Evolutionary conservation across 1,139 yeast species (phyloP).

Genomic region (Spathaspora sp.): DNA sequence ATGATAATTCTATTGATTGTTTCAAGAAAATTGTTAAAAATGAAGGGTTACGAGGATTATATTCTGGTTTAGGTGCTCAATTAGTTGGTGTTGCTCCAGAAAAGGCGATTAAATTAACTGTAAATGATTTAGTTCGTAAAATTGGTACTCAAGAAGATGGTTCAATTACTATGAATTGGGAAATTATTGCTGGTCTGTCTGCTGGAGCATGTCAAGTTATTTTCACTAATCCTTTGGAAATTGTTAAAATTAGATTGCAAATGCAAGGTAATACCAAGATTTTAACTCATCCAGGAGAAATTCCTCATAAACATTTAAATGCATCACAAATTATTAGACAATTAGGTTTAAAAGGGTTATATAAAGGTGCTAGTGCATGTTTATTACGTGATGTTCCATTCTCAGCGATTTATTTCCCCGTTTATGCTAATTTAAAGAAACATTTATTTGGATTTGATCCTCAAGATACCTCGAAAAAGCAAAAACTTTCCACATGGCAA

Average conservation of each 20-base stretch:
- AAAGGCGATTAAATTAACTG: conserved; percentile 94
- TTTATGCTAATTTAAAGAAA: conserved; percentile 90
- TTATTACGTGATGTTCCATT: conserved; percentile 94
- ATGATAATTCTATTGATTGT: conserved; percentile 84
- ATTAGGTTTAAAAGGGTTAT: conserved; percentile 81
- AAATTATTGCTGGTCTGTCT: conserved; percentile 82
- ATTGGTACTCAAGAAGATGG: conserved; percentile 59
- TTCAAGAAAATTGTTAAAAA: conserved; percentile 69
- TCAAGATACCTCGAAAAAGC: conserved; percentile 44
- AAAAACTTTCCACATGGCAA: conserved; percentile 72
- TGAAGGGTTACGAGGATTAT: conserved; percentile 88
- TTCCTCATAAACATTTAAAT: conserved; percentile 47
- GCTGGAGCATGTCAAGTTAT: conserved; percentile 98
- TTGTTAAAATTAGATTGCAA: conserved; percentile 92
- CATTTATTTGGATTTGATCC: conserved; percentile 86
- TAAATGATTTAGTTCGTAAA: conserved; percentile 83
- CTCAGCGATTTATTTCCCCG: conserved; percentile 95
- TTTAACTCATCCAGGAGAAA: conserved; percentile 40
- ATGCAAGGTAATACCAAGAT: conserved; percentile 76
- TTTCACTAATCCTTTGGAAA: conserved; percentile 94
- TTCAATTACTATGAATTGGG: conserved; percentile 65
- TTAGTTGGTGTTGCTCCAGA: conserved; percentile 97
- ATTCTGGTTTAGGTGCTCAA: conserved; percentile 93
- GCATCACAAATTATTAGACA: conserved; percentile 77
- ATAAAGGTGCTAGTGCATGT: conserved; percentile 92